Conservation (phyloP, 2,329 filamentous ascomycete species). For the Claviceps humidiphila region DNA sequence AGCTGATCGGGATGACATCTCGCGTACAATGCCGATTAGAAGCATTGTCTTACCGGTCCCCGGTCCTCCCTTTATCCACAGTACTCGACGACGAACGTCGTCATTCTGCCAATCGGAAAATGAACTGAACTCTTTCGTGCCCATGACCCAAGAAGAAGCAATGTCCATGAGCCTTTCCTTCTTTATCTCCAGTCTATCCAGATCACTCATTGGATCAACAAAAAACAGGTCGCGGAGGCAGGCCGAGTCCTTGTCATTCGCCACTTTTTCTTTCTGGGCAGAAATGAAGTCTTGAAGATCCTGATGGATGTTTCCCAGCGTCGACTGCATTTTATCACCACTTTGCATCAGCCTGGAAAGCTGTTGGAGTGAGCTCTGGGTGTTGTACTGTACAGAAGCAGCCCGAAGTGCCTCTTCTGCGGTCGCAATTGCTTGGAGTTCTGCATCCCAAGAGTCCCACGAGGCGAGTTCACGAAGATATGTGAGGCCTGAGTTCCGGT, state of each 20-base stretch:
- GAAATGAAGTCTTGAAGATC: constrained; percentile 8
- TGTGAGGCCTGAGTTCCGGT: constrained; percentile 6
- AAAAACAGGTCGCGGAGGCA: constrained; percentile 8
- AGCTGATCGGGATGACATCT: constrained; percentile 9
- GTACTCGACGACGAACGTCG: constrained; percentile 10
- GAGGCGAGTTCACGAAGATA: constrained; percentile 6
- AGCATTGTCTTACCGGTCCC: constrained; percentile 27
- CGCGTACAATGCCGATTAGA: constrained; percentile 16
- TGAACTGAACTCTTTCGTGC: constrained; percentile 4
- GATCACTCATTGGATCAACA: constrained; percentile 7
- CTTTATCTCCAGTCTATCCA: constrained; percentile 7
- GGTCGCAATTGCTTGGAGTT: constrained; percentile 4
- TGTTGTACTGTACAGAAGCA: constrained; percentile 7
- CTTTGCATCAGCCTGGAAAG: constrained; percentile 6
- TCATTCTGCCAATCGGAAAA: constrained; percentile 17
- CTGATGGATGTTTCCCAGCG: constrained; percentile 7
- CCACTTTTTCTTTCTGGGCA: constrained; percentile 6
- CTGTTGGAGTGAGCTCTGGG: constrained; percentile 5
- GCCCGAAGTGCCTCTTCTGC: constrained; percentile 6
- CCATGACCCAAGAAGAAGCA: constrained; percentile 8
- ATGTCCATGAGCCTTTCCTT: constrained; percentile 7
- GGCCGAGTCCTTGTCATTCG: constrained; percentile 7
- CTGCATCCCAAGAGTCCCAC: constrained; percentile 5
- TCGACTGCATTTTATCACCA: constrained; percentile 7
- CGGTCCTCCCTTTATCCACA: constrained; percentile 22